A percentile compares a stretch with the other conserved stretches of the same genome.
Conservation (phyloP, 139 green algal genomes). For the Chlamydomonas asymmetrica region DNA sequence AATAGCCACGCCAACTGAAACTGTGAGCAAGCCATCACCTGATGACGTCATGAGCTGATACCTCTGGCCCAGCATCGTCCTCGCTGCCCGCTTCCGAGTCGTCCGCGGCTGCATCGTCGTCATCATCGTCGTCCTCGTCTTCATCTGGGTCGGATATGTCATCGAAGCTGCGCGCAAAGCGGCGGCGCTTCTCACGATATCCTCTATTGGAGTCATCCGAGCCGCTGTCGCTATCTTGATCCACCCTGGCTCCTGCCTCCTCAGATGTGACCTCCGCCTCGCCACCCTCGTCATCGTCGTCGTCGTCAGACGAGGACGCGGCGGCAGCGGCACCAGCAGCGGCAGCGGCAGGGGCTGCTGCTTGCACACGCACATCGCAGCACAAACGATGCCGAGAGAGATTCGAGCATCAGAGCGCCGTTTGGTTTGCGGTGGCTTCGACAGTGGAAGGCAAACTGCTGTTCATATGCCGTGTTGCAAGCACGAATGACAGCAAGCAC, state of each 20-base stretch:
- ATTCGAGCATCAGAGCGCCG: background rate
- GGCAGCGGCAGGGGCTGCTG: background rate
- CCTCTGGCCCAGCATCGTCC: background rate
- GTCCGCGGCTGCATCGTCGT: background rate
- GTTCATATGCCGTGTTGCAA: no score
- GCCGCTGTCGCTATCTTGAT: background rate
- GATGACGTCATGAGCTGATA: slow-evolving; percentile 20
- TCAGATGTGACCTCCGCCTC: background rate
- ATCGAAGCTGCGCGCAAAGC: slow-evolving; percentile 11
- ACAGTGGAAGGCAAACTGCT: background rate
- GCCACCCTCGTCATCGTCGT: slow-evolving; percentile 4
- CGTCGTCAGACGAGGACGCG: background rate
- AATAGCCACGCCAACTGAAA: background rate
- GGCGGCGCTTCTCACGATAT: no score
- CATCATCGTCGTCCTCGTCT: background rate
- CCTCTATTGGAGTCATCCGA: no score
- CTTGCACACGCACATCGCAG: background rate
- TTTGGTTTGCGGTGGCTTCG: background rate
- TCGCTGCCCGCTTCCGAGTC: background rate
- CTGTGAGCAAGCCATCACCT: background rate
- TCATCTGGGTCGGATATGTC: slow-evolving; percentile 21
- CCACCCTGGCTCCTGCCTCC: background rate
- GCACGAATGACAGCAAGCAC: no score
- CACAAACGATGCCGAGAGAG: background rate
- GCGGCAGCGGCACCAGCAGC: background rate